Base-by-base conservation (phyloP, 495 filamentous ascomycete species). In the Penicillium paxilli region DNA sequence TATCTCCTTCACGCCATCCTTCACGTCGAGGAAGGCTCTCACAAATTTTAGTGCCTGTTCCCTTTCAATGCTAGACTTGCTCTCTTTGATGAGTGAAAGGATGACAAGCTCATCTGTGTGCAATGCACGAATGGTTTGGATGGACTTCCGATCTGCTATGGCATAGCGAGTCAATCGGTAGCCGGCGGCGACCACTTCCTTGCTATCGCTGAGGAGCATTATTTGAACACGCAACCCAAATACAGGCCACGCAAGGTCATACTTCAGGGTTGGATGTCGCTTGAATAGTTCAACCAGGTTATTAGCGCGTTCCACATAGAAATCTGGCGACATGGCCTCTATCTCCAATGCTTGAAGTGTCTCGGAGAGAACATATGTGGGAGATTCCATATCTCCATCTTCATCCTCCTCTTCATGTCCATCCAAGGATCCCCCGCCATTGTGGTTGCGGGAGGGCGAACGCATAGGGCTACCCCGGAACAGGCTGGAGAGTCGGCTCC, bases 11-110 rank as follows among this genome's bases (percentile, higher is more conserved):
- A 95, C 87, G 12, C 94, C 94, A 57, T 90, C 91, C 64, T 97
- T 96, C 59, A 98, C 90, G 58, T 98, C 95, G 21, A 98, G 76
- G 67, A 98, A 98, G 6, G 92, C 90, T 51, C 94, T 83, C 21
- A 97, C 89, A 71, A 98, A 97, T 66, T 98, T 98, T 57, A 98
- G 70, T 1, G 94, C 94, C 70, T 98, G 94, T 67, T 98, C 94
- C 42, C 94, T 85, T 72, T 98, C 94, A 40, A 98, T 90, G 65
- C 91, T 94, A 10, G 93, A 88, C 65, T 96, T 97, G 65, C 90
- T 88, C 64, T 97, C 92, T 65, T 97, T 97, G 55, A 92, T 88
- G 22, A 98, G 79, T 7, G 94, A 96, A 65, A 92, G 71, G 47
- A 95, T 91, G 6, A 96, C 92, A 22, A 98, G 78, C 62, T 92